Conservation (phyloP, 2,329 filamentous ascomycete genomes). For the Fonsecaea erecta region DNA sequence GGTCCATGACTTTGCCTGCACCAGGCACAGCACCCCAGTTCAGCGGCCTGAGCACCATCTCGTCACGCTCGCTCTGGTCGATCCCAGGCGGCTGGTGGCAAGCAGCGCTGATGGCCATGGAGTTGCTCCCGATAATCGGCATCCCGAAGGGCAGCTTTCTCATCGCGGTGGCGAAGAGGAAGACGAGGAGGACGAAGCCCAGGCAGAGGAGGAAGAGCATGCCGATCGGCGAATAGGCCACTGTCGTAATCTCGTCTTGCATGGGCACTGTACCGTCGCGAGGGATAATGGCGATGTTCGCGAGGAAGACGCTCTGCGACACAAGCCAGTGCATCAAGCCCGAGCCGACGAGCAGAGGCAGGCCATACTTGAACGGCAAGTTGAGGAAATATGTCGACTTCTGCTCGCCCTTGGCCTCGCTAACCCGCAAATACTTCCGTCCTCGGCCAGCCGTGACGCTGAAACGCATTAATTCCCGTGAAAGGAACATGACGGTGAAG, state of each 20-base stretch:
- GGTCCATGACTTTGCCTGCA: conserved; percentile 20
- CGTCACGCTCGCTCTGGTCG: conserved; percentile 28
- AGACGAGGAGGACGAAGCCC: conserved; percentile 28
- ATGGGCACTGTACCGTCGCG: conserved; percentile 28
- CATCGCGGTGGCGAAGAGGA: conserved; percentile 30
- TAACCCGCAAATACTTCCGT: conserved; percentile 44
- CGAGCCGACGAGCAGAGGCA: conserved; percentile 46
- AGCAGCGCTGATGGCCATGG: conserved; percentile 43
- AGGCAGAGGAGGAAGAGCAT: conserved; percentile 35
- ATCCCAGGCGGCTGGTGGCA: conserved; percentile 39
- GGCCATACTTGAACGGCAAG: conserved; percentile 52
- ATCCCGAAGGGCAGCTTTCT: conserved; percentile 39
- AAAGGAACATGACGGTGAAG: conserved; percentile 54
- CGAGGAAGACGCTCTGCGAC: conserved; percentile 55
- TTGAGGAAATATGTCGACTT: conserved; percentile 50
- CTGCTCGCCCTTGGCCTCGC: conserved; percentile 44
- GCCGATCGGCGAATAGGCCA: conserved; percentile 38
- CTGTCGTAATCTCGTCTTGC: conserved; percentile 34
- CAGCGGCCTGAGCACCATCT: conserved; percentile 34
- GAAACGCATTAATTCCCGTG: conserved; percentile 51
- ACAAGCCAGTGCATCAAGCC: conserved; percentile 56
- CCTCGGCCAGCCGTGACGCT: conserved; percentile 42
- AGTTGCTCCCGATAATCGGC: conserved; percentile 42
- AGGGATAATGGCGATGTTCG: conserved; percentile 41
- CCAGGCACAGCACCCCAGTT: conserved; percentile 38